A percentile compares a stretch with the other conserved stretches of the same genome.
phyloP scores from a whole-genome alignment of 768 basidiomycete genomes.

The Cystobasidium ongulense region DNA sequence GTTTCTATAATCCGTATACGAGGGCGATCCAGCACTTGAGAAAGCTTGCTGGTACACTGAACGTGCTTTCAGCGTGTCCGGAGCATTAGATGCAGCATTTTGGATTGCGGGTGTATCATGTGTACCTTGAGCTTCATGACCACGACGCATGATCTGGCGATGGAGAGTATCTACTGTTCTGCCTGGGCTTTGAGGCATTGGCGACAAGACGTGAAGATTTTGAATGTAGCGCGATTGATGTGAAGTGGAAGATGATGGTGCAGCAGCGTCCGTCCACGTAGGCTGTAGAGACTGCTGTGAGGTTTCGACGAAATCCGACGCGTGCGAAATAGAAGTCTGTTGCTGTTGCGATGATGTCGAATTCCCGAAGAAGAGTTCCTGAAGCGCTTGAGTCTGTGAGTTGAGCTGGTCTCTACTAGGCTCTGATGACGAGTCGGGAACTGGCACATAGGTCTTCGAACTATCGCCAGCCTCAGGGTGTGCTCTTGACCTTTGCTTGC shows the following conservation, averaged over 20 bases:
- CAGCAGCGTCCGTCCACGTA: not conserved
- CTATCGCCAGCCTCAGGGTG: not conserved
- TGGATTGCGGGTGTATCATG: not conserved
- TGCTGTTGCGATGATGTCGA: not conserved
- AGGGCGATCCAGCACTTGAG: not conserved
- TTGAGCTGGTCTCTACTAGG: constrained; percentile 27
- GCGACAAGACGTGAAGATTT: not conserved
- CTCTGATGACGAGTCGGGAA: too few species aligned
- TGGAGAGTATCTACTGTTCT: not conserved
- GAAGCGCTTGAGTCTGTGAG: constrained; percentile 35
- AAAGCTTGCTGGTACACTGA: not conserved
- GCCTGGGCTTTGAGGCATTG: not conserved
- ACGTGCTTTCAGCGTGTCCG: not conserved
- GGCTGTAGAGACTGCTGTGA: not conserved
- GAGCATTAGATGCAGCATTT: not conserved
- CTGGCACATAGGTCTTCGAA: too few species aligned
- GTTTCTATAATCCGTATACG: not conserved
- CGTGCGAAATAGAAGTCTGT: not conserved
- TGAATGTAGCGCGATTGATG: not conserved
- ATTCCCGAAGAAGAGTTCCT: constrained; percentile 40
- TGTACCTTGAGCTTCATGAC: not conserved
- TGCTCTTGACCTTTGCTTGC: constrained; percentile 5
- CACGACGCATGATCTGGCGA: not conserved
- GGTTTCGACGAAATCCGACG: not conserved
- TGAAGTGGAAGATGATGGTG: not conserved